Evolutionary conservation across 441 rosid species (phyloP), one percentile per base, ranked within the genome.

Genomic region (Metrosideros polymorpha): DNA sequence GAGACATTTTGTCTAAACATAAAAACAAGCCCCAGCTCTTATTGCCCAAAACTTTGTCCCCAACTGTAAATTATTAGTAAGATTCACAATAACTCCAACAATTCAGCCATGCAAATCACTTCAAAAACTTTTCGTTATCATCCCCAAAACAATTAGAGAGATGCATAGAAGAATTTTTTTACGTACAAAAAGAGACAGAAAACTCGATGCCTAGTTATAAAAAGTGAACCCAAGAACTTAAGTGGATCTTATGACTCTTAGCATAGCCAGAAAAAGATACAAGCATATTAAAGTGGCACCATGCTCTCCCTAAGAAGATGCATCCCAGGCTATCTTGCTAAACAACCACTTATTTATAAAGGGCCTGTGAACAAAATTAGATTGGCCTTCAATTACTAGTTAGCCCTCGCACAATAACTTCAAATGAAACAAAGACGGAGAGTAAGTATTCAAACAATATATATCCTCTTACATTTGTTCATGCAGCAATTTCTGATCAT

Each of bases 401-500:
- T 35, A 66, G 77, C 77, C 19, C 27, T 66, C 45, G 13, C 45
- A 22, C 19, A 66, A 32, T 66, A 71, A 35, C 79, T 71, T 71
- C 47, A 35, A 35, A 71, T 22, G 45, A 35, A 22, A 71, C n/a
- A 39, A n/a, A 12, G 79, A 71, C 22, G 79, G 7, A 71, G 79
- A 35, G 45, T 39, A 63, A 18, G n/a, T 3, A 71, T 71, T 71
- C 79, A 35, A 71, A 22, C 47, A 32, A 32, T 61, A 61, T 17
- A 35, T 71, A 71, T 35, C 47, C n/a, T 71, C 94, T 92, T 93
- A 95, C 99, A 95, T 92, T 93, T 96, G 90, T 96, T 95, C 96
- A 91, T 95, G 94, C 99, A 96, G 77, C 91, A 96, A 52, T 88
- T 85, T 87, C 89, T 93, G 89, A 98, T 97, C 99, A 98, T 95